A percentile compares a stretch with the other conserved stretches of the same genome.
Conservation (phyloP, 192 early-diverging fungal genomes). For the Podila horticola region DNA sequence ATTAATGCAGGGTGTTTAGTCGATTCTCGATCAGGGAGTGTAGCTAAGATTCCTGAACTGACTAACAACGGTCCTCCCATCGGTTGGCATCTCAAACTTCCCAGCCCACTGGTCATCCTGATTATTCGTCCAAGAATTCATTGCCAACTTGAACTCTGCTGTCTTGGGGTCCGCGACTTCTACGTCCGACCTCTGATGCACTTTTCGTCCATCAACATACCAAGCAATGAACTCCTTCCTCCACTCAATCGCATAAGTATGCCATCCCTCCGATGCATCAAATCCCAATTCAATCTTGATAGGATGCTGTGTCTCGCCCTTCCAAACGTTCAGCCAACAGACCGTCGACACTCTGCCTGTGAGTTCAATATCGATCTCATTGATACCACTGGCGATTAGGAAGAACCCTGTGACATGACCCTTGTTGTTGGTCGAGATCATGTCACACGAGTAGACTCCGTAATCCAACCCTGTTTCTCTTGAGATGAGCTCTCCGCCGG, state of each 20-base stretch:
- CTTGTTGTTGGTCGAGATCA: slow-evolving; percentile 31
- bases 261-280: slow-evolving; percentile 31
- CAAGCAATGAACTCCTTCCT: too few species aligned
- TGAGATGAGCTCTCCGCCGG: slow-evolving; percentile 5
- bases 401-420: slow-evolving; percentile 49
- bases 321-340: slow-evolving; percentile 46
- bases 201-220: slow-evolving; percentile 13
- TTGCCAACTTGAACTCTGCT: slow-evolving; percentile 29
- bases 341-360: slow-evolving; percentile 27
- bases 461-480: slow-evolving; percentile 7
- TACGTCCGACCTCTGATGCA: slow-evolving; percentile 34
- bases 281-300: slow-evolving; percentile 24
- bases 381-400: slow-evolving; percentile 25
- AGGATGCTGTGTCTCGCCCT: slow-evolving; percentile 26
- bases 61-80: neutral
- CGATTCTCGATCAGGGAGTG: neutral
- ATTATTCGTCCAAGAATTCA: slow-evolving; percentile 42
- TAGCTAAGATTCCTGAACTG: slow-evolving; percentile 25
- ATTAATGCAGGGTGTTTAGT: too few species aligned
- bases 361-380: slow-evolving; percentile 45
- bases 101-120: slow-evolving; percentile 34
- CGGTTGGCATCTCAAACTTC: slow-evolving; percentile 19
- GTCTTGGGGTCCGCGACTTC: slow-evolving; percentile 4
- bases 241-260: slow-evolving; percentile 39
- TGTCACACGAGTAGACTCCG: slow-evolving; percentile 36